Base-by-base conservation (phyloP, 2,329 filamentous ascomycete species). In the Diaporthe caulivora region DNA sequence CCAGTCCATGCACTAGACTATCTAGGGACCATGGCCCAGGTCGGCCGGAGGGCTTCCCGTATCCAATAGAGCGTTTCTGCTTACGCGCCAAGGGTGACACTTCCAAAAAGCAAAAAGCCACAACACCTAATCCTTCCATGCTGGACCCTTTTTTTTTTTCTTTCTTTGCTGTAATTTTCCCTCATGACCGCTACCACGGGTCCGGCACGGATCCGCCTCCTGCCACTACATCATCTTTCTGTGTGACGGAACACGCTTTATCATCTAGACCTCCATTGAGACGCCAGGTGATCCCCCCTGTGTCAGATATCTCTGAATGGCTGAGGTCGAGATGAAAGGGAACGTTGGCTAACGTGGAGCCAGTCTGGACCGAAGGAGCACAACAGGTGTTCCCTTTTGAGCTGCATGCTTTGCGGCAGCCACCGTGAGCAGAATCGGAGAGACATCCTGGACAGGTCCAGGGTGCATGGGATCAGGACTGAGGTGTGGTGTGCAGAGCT, bases 11-110 rank as follows among this genome's bases (percentile, higher is more conserved):
- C 21, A 42, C 57, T 29, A 29, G 40, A 47, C 26, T 55, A 31
- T 2, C 42, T 47, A 47, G 15, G 15, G 44, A 62, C 29, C 31
- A 37, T 53, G 62, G 17, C n/a, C 31, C 62, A 26, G 31, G 62
- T 47, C 62, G 17, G n/a, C n/a, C n/a, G 15, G 26, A 29, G 51
- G 47, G 44, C 62, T 40, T 53, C 15, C 37, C 29, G 8, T 13
- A 53, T 67, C 34, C 62, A 53, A 67, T 67, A 67, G 62, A 67
- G 62, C 29, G 62, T 67, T 67, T 53, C 44, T 18, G 8, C 62
- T 53, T 26, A 26, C 1, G 31, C 62, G 47, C 62, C 62, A 58
- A 11, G 24, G 5, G 51, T 53, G 13, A 29, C 51, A 53, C 51
- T 29, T 1, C 51, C 51, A 29, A 53, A 8, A 18, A 53, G 11